Percentiles rank a stretch among this genome's conserved stretches.
Conservation (phyloP, 441 rosid species). For the Kokia cookei region DNA sequence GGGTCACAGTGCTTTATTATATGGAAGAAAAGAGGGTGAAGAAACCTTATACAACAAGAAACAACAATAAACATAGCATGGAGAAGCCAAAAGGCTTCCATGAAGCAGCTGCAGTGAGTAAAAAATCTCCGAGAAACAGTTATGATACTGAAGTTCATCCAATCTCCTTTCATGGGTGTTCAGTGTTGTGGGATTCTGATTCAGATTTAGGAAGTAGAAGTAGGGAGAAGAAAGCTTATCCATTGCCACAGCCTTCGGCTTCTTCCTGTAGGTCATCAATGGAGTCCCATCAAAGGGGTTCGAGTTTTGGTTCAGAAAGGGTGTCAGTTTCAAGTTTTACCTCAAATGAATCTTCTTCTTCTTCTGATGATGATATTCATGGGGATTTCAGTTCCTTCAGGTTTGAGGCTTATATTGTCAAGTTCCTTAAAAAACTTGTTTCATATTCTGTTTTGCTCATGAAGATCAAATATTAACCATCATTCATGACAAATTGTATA, state of each 20-base stretch:
- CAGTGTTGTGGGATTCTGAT: neutral
- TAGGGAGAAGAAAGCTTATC: neutral
- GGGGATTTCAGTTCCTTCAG: slow-evolving; percentile 5
- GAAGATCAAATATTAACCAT: neutral
- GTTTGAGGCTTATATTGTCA: neutral
- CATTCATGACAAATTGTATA: too few relatives aligned
- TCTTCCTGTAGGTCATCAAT: neutral
- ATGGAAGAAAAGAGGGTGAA: neutral
- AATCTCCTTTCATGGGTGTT: neutral
- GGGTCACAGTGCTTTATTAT: neutral
- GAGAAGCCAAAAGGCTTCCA: neutral
- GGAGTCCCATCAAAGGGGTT: neutral
- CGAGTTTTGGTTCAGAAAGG: neutral
- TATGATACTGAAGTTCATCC: neutral
- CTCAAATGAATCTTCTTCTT: neutral
- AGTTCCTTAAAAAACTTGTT: neutral
- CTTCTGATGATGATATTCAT: neutral
- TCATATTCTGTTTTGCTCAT: neutral
- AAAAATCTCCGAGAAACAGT: neutral
- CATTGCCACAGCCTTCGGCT: neutral
- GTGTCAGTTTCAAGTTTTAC: neutral
- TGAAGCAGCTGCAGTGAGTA: neutral
- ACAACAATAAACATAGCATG: neutral
- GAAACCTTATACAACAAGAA: neutral
- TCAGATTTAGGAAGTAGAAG: neutral